phyloP scores from a whole-genome alignment of 352 stramenopile species.

The Globisporangium takayamanum region DNA sequence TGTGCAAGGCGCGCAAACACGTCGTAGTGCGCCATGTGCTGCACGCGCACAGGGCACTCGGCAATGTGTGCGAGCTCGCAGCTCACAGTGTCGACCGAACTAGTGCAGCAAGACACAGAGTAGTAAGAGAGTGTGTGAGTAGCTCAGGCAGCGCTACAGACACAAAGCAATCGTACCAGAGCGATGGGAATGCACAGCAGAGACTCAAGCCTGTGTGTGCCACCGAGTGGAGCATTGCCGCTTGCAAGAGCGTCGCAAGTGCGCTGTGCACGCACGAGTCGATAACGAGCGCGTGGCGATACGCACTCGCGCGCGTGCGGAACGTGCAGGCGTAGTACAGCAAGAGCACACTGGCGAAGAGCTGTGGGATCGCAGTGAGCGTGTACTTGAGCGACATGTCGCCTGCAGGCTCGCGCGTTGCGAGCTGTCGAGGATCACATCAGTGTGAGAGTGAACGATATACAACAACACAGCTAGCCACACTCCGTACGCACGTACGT shows the following conservation, averaged over 20 bases:
- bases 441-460: too few relatives aligned
- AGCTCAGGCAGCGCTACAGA: not conserved
- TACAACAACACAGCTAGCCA: too few relatives aligned
- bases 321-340: conserved; percentile 67
- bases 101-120: conserved; percentile 10
- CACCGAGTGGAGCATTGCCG: conserved; percentile 33
- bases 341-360: conserved; percentile 33
- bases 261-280: conserved; percentile 53
- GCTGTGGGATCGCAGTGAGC: conserved; percentile 41
- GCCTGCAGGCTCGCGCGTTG: conserved; percentile 26
- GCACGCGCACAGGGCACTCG: conserved; percentile 28
- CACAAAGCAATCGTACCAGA: conserved; percentile 29
- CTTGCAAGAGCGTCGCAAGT: conserved; percentile 29
- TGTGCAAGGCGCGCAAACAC: conserved; percentile 33
- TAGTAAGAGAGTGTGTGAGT: not conserved
- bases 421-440: conserved; percentile 14
- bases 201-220: conserved; percentile 40
- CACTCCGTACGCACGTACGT: too few relatives aligned
- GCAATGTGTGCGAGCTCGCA: conserved; percentile 36
- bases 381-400: conserved; percentile 54
- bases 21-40: conserved; percentile 26
- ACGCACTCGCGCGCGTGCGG: conserved; percentile 24
- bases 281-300: conserved; percentile 42
- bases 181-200: conserved; percentile 41
- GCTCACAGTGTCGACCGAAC: conserved; percentile 26